These are phyloP conservation scores for Dactylorhiza incarnata DNA, from an alignment of 106 monocot species.

Conservation along the genomic window DNA sequence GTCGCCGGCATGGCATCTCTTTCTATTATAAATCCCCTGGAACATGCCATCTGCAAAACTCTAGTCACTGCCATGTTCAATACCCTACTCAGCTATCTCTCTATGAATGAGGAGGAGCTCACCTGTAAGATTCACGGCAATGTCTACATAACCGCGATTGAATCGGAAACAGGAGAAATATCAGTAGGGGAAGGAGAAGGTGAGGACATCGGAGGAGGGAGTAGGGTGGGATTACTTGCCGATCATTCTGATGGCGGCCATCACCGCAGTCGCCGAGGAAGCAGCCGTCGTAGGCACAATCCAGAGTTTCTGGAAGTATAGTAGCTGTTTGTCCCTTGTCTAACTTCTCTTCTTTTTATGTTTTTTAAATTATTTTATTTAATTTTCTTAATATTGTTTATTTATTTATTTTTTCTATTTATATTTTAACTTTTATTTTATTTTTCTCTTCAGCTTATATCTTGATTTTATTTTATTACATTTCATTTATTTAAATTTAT, in stretches of 20 bases:
- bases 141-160: constrained; percentile 38
- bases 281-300: too few relatives aligned
- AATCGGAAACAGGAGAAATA: neutral
- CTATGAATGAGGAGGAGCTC: constrained; percentile 1
- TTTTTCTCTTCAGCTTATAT: too few relatives aligned
- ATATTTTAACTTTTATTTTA: too few relatives aligned
- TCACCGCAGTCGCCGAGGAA: neutral
- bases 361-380: too few relatives aligned
- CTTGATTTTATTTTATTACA: too few relatives aligned
- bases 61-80: neutral
- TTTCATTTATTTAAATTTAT: too few relatives aligned
- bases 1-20: constrained; percentile 65
- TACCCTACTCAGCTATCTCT: neutral
- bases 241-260: constrained; percentile 47
- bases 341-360: too few relatives aligned
- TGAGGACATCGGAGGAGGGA: neutral
- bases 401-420: too few relatives aligned
- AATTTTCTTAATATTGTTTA: too few relatives aligned
- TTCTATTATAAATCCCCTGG: constrained; percentile 92
- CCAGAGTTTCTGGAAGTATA: too few relatives aligned
- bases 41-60: constrained; percentile 73
- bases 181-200: neutral
- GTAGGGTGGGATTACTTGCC: constrained; percentile 20
- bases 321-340: too few relatives aligned
- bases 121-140: constrained; percentile 94